Percentiles rank a stretch among this genome's conserved stretches.
Evolutionary conservation across 2,329 filamentous ascomycete genomes (phyloP).

Genomic region (Aspergillus novofumigatus): DNA sequence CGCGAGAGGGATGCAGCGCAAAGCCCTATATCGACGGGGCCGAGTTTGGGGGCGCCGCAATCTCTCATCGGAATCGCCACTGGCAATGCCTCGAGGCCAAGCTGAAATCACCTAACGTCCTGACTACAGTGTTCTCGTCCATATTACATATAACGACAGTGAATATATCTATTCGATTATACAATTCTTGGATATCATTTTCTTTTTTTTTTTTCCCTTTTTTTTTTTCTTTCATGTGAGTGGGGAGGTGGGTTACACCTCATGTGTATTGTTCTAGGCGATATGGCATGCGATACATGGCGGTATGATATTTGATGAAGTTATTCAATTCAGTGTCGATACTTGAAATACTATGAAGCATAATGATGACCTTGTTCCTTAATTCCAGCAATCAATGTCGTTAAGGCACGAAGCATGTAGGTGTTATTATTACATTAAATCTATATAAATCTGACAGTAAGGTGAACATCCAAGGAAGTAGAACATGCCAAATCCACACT

Average conservation of each 20-base stretch:
- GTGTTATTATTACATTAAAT: neutral
- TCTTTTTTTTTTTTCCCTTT: no score
- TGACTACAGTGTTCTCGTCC: neutral
- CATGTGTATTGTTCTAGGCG: neutral
- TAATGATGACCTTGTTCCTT: neutral
- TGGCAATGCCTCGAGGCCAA: conserved; percentile 24
- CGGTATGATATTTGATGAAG: neutral
- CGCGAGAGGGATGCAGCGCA: conserved; percentile 50
- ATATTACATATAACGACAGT: neutral
- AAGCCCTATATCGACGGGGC: conserved; percentile 21
- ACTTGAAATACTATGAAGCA: neutral
- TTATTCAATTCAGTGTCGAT: neutral
- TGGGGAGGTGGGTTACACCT: neutral
- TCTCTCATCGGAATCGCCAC: conserved; percentile 36
- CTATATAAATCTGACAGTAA: conserved; percentile 4
- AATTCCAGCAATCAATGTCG: neutral
- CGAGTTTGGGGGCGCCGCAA: conserved; percentile 28
- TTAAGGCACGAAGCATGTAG: neutral
- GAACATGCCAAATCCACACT: conserved; percentile 10
- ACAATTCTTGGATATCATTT: conserved; percentile 4
- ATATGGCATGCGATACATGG: neutral
- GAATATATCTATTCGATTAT: neutral
- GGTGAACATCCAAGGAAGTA: neutral
- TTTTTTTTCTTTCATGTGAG: neutral
- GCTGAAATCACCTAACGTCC: conserved; percentile 7